Evolutionary conservation across 208 protist species (phyloP).

Genomic region (Lotmaria passim): DNA sequence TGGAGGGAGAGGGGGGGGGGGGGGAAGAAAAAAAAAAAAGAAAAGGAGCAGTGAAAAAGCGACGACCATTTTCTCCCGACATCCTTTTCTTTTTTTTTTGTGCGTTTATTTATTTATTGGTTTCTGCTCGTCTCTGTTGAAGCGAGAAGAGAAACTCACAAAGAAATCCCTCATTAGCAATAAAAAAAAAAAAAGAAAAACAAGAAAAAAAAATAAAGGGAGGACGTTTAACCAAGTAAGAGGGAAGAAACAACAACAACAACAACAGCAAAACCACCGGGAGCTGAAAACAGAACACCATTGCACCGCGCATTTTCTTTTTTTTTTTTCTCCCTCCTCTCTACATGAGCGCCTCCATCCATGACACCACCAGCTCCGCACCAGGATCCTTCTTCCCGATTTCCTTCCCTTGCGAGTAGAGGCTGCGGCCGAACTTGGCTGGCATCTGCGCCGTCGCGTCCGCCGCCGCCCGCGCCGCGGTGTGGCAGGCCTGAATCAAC

Average conservation of each 20-base stretch:
- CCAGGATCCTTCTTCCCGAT: constrained; percentile 64
- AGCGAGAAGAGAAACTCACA: no score
- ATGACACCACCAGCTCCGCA: constrained; percentile 56
- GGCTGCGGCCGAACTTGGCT: constrained; percentile 56
- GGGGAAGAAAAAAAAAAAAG: no score
- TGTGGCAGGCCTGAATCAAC: constrained; percentile 42
- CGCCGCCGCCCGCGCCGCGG: constrained; percentile 41
- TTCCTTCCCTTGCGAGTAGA: constrained; percentile 66
- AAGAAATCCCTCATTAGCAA: neutral
- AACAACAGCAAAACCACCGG: no score
- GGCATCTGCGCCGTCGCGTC: constrained; percentile 43
- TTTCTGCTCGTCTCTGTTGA: no score
- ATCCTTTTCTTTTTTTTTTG: no score
- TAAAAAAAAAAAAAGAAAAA: constrained; percentile 9
- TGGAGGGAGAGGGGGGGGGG: no score
- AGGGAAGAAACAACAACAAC: constrained; percentile 24
- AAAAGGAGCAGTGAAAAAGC: no score
- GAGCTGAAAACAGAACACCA: no score
- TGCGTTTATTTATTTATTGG: no score
- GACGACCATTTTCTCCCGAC: no score
- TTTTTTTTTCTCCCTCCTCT: no score
- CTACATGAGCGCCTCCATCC: constrained; percentile 37
- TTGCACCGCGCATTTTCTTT: no score
- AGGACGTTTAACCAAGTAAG: constrained; percentile 22
- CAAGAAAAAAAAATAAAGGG: constrained; percentile 13